Evolutionary conservation across 192 early-diverging fungal species (phyloP), one percentile per base, ranked within the genome.

Genomic region (Coemansia sp.): DNA sequence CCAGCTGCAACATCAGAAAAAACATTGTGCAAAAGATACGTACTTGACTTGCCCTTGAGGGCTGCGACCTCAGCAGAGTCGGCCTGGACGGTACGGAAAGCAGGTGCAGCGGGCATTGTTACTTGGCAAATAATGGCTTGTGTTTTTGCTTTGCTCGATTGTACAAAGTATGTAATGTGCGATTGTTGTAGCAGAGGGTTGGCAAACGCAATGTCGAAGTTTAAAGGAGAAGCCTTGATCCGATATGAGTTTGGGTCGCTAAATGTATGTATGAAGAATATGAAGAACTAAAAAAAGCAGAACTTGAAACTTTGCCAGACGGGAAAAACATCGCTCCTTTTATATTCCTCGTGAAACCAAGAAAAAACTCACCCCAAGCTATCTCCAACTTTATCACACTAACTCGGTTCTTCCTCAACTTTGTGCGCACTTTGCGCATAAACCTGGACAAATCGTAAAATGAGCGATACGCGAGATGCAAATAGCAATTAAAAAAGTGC

Each of bases 21-120:
- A n/a, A n/a, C n/a, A n/a, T n/a, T n/a, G n/a, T n/a, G n/a, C 16
- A 52, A 21, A 8, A 42, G 35, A 63, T 59, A 81, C 78, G 52
- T 75, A 81, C 78, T 81, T 15, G 78, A 53, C 70, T 82, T 82
- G 61, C 55, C 42, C 71, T 73, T 82, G 64, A 82, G 71, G 7
- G 80, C 80, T 39, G 68, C 71, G 25, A 77, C 80, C 61, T 82
- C 71, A 45, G 75, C 63, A 18, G 74, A 74, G 43, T 77, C 68
- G 64, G 71, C 64, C 51, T 64, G 53, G 31, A 77, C 74, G 46
- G 70, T 56, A 58, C 75, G 80, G 71, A 77, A 77, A 21, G 80
- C 64, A 31, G 80, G 80, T 48, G 60, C 55, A 26, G 72, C 68
- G 42, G 74, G 49, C 74, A 77, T 77, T 61, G 63, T 68, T 67